Conservation (phyloP, 202 grass and related monocot genomes). For the Sporobolus alterniflorus region DNA sequence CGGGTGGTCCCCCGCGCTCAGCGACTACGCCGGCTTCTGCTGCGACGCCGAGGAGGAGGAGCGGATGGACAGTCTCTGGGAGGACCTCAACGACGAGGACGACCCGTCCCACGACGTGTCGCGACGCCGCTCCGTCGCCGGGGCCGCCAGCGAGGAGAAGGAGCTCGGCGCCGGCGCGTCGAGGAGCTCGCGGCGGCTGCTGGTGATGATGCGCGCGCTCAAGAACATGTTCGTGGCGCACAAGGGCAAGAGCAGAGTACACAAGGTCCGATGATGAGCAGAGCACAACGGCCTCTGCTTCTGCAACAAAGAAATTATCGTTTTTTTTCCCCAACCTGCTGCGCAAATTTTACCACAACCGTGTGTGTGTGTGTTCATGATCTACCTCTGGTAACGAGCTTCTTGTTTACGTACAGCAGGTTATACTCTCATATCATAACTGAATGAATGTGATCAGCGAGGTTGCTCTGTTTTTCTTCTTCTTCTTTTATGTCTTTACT, state of each 20-base stretch:
- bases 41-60: neutral
- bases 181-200: slow-evolving; percentile 47
- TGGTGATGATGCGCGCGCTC: slow-evolving; percentile 49
- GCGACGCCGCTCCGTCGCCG: slow-evolving; percentile 30
- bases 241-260: slow-evolving; percentile 47
- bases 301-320: slow-evolving; percentile 17
- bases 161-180: slow-evolving; percentile 9
- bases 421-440: no score
- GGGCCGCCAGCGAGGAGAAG: neutral
- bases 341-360: neutral
- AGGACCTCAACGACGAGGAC: slow-evolving; percentile 50
- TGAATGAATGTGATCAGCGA: neutral
- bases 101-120: slow-evolving; percentile 34
- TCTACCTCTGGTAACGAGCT: neutral
- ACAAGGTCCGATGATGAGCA: slow-evolving; percentile 45
- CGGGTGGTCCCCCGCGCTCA: slow-evolving; percentile 45
- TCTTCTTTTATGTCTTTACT: neutral
- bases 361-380: neutral
- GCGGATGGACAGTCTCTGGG: slow-evolving; percentile 63
- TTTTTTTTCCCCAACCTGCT: neutral
- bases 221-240: slow-evolving; percentile 44
- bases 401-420: no score
- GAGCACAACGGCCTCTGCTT: slow-evolving; percentile 3
- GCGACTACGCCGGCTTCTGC: slow-evolving; percentile 34
- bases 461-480: neutral